Evolutionary conservation across 305 asterid genomes (phyloP), one percentile per base, ranked within the genome.

Genomic region (Coffea humblotiana): DNA sequence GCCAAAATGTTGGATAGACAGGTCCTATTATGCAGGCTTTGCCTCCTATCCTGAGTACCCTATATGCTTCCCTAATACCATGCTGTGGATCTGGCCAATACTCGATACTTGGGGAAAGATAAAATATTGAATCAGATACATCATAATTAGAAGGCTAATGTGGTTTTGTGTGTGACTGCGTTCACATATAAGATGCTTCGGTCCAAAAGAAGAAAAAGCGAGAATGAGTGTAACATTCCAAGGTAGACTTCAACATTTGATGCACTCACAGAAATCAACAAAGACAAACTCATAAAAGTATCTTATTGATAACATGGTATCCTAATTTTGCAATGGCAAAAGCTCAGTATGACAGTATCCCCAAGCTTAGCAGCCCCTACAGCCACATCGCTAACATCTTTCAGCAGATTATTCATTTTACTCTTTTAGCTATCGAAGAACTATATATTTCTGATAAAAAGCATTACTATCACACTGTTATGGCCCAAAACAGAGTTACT

Each of bases 31-130:
- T 0, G 74, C 90, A 87, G 67, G 85, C 88, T 70, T 84, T 82
- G 19, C 88, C 88, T 15, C 88, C 86, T 21, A 75, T 78, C 73
- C 71, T 80, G 23, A 84, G 79, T 19, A 84, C 90, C 79, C 86
- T 77, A 77, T 87, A 87, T 54, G 86, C 88, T 78, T 87, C 86
- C 79, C 78, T 87, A 71, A 87, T 84, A 35, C 90, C 90, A 6
- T 87, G 85, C 72, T 82, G 89, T 49, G 88, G 89, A 82, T 86
- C 88, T 43, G 89, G 89, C 89, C 89, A 84, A 66, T 86, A 86
- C 84, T 86, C 86, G 76, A 86, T 84, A 60, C 89, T 86, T 56
- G 77, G 75, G 40, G 68, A 78, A 81, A 73, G 18, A 81, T 54
- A 15, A 69, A 76, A 40, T 25, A 32, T 5, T 68, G 58, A 19